Conservation (phyloP, 768 basidiomycete species). For the Termitomyces sp. region DNA sequence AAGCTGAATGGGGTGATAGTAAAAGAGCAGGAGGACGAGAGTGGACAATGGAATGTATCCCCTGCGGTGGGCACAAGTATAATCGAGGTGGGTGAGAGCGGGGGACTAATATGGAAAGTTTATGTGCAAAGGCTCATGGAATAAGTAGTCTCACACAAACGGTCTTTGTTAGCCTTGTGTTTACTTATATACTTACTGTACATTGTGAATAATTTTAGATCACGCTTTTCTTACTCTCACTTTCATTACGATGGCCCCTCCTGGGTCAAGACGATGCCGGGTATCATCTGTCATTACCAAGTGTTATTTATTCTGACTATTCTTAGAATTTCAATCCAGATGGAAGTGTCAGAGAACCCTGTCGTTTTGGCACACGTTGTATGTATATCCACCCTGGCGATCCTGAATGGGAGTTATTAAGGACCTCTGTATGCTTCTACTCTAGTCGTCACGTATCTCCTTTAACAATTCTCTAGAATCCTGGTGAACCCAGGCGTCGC, state of each 20-base stretch:
- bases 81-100: conserved; percentile 71
- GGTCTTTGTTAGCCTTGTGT: not conserved
- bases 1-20: conserved; percentile 56
- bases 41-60: conserved; percentile 58
- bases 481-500: not conserved
- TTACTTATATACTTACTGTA: not conserved
- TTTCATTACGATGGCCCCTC: not conserved
- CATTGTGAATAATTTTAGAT: conserved; percentile 12
- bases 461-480: not conserved
- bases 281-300: conserved; percentile 1
- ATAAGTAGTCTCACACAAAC: conserved; percentile 1
- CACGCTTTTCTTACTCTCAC: not conserved
- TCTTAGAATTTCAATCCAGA: conserved; percentile 19
- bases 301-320: not conserved
- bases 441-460: not conserved
- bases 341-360: conserved; percentile 15
- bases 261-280: conserved; percentile 10
- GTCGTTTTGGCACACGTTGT: conserved; percentile 12
- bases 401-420: conserved; percentile 16
- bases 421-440: not conserved
- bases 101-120: conserved; percentile 66
- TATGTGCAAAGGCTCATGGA: conserved; percentile 46
- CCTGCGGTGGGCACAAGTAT: conserved; percentile 54
- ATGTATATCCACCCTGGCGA: conserved; percentile 21
- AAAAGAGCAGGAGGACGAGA: conserved; percentile 37